Percentiles rank a stretch among this genome's conserved stretches.
phyloP scores from a whole-genome alignment of 116 monocot genomes.

The Trichopus zeylanicus region DNA sequence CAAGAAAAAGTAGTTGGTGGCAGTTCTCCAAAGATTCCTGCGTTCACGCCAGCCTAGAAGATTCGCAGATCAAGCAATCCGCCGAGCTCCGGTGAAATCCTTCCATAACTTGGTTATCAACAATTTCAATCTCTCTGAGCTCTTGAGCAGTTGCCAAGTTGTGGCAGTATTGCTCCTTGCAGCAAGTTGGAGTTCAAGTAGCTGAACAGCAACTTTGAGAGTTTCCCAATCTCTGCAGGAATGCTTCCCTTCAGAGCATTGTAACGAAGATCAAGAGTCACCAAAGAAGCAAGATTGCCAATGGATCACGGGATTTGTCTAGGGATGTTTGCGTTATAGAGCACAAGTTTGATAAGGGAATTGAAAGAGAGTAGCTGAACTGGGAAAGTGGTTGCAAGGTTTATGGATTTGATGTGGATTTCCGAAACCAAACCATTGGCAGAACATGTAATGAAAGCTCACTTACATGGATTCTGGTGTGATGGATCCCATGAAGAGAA shows the following conservation, averaged over 20 bases:
- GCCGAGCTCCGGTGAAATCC: slow-evolving; percentile 10
- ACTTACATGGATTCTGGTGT: slow-evolving; percentile 17
- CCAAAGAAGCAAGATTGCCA: slow-evolving; percentile 5
- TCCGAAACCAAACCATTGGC: slow-evolving; percentile 12
- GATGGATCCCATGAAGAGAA: slow-evolving; percentile 26
- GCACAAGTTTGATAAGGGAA: slow-evolving; percentile 13
- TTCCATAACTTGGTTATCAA: slow-evolving; percentile 22
- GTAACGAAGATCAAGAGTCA: slow-evolving; percentile 19
- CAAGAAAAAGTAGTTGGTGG: slow-evolving; percentile 14
- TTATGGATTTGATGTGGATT: slow-evolving; percentile 18
- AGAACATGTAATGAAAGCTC: slow-evolving; percentile 20
- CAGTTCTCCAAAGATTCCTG: slow-evolving; percentile 18
- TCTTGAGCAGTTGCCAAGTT: slow-evolving; percentile 19
- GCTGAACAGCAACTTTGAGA: slow-evolving; percentile 10
- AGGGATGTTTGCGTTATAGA: slow-evolving; percentile 12
- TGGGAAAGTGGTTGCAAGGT: slow-evolving; percentile 13
- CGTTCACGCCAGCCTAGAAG: slow-evolving; percentile 19
- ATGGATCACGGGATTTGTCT: slow-evolving; percentile 17
- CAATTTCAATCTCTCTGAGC: slow-evolving; percentile 13
- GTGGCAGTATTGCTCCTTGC: slow-evolving; percentile 8
- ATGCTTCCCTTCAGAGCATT: slow-evolving; percentile 20
- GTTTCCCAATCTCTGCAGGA: slow-evolving; percentile 13
- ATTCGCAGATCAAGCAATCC: neutral
- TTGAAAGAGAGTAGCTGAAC: slow-evolving; percentile 5
- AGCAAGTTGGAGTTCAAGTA: slow-evolving; percentile 20